Evolutionary conservation across 1,284 basidiomycete species (phyloP).

Genomic region (Coriolopsis trogii): DNA sequence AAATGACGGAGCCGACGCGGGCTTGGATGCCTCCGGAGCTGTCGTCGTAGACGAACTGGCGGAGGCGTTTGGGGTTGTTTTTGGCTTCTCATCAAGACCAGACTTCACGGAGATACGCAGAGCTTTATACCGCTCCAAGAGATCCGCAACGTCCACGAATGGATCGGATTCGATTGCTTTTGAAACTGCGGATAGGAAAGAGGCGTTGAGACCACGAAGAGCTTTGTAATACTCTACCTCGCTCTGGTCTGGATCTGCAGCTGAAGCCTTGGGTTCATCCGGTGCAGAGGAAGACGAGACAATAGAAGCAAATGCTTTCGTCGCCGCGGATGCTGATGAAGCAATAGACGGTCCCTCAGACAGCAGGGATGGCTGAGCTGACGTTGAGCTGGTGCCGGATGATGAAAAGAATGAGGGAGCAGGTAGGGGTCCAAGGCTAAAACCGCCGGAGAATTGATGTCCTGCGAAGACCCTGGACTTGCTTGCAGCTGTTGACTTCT

Average conservation of each 20-base stretch:
- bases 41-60: slow-evolving; percentile 4
- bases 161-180: slow-evolving; percentile 73
- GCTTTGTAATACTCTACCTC: slow-evolving; percentile 68
- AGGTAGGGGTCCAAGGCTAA: no score
- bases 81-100: slow-evolving; percentile 50
- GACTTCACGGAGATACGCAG: slow-evolving; percentile 61
- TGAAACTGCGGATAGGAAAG: slow-evolving; percentile 66
- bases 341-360: slow-evolving; percentile 26
- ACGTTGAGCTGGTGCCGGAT: slow-evolving; percentile 18
- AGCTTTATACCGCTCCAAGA: slow-evolving; percentile 69
- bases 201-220: slow-evolving; percentile 81
- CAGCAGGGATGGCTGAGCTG: slow-evolving; percentile 11
- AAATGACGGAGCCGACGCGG: slow-evolving; percentile 8
- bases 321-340: slow-evolving; percentile 37
- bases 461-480: slow-evolving; percentile 53
- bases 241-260: slow-evolving; percentile 38
- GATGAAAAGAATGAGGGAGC: slow-evolving; percentile 32
- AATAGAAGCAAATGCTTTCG: slow-evolving; percentile 39
- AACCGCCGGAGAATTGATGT: slow-evolving; percentile 45
- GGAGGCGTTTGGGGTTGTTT: slow-evolving; percentile 17
- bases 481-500: slow-evolving; percentile 14
- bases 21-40: slow-evolving; percentile 5
- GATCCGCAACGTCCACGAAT: slow-evolving; percentile 67
- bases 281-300: slow-evolving; percentile 26
- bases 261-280: slow-evolving; percentile 14